phyloP scores from a whole-genome alignment of 192 early-diverging fungal genomes.

The Coemansia sp. region DNA sequence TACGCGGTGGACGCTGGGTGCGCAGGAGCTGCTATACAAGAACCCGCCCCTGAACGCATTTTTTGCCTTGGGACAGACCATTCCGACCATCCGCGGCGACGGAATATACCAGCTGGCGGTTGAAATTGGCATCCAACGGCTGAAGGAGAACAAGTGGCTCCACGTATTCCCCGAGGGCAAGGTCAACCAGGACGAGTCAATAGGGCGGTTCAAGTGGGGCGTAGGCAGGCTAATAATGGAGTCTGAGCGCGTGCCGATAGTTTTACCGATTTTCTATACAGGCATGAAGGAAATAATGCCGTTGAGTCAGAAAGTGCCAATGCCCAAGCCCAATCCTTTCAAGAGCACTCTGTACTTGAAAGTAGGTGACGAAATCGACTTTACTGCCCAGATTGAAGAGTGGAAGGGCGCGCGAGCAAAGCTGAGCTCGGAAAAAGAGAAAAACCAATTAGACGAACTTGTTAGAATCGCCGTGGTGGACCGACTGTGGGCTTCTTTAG shows the following conservation, averaged over 20 bases:
- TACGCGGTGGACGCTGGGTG: slow-evolving; percentile 74
- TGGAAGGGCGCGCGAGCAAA: slow-evolving; percentile 43
- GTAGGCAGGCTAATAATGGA: slow-evolving; percentile 87
- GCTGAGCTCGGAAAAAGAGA: slow-evolving; percentile 23
- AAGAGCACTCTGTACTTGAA: slow-evolving; percentile 62
- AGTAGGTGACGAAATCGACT: slow-evolving; percentile 77
- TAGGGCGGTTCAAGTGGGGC: slow-evolving; percentile 80
- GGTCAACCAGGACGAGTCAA: slow-evolving; percentile 60
- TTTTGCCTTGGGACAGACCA: slow-evolving; percentile 79
- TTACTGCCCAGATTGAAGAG: slow-evolving; percentile 60
- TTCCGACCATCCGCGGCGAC: slow-evolving; percentile 81
- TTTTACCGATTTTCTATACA: slow-evolving; percentile 74
- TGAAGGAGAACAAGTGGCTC: slow-evolving; percentile 75
- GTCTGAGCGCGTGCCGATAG: slow-evolving; percentile 64
- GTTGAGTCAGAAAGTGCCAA: slow-evolving; percentile 42
- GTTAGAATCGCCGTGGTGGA: slow-evolving; percentile 38
- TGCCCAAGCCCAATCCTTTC: slow-evolving; percentile 56
- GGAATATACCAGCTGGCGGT: slow-evolving; percentile 86
- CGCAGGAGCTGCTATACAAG: slow-evolving; percentile 77
- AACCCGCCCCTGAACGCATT: slow-evolving; percentile 61
- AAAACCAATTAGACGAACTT: slow-evolving; percentile 28
- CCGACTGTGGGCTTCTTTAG: slow-evolving; percentile 29
- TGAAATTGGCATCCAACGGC: slow-evolving; percentile 71
- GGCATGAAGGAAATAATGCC: slow-evolving; percentile 69
- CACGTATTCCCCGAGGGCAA: slow-evolving; percentile 90